Evolutionary conservation across 306 rosid genomes (phyloP).

Genomic region (Sicyos edulis): DNA sequence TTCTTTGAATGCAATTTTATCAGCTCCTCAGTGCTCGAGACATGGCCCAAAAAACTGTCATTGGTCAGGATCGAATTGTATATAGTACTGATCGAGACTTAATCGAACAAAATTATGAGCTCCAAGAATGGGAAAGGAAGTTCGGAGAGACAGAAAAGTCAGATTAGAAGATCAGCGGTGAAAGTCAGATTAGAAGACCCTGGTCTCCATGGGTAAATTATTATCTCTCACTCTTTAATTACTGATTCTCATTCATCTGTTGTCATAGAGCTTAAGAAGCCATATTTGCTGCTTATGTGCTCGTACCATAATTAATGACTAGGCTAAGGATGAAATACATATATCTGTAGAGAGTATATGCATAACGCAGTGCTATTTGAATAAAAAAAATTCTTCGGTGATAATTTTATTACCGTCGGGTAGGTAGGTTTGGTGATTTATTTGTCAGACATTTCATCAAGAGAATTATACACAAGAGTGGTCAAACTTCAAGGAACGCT

Average conservation of each 20-base stretch:
- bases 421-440: too few relatives aligned
- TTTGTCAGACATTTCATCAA: neutral
- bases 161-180: constrained; percentile 35
- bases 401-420: too few relatives aligned
- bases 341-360: neutral
- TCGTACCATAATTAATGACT: neutral
- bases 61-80: constrained; percentile 79
- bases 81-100: constrained; percentile 87
- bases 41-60: constrained; percentile 77
- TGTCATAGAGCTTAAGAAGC: constrained; percentile 1
- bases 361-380: neutral
- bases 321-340: neutral
- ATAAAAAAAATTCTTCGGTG: neutral
- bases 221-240: neutral
- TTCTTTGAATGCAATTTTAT: neutral
- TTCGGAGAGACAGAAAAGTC: constrained; percentile 73
- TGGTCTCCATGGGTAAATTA: constrained; percentile 24
- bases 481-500: too few relatives aligned
- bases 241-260: neutral
- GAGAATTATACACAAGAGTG: constrained; percentile 13
- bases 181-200: constrained; percentile 49
- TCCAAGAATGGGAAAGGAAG: constrained; percentile 76
- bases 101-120: constrained; percentile 77
- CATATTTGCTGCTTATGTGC: neutral
- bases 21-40: constrained; percentile 91